Percentiles rank a stretch among this genome's conserved stretches.
These are phyloP conservation scores for Pugionium dolabratum DNA, from an alignment of 345 rosid species.

Conservation along the genomic window DNA sequence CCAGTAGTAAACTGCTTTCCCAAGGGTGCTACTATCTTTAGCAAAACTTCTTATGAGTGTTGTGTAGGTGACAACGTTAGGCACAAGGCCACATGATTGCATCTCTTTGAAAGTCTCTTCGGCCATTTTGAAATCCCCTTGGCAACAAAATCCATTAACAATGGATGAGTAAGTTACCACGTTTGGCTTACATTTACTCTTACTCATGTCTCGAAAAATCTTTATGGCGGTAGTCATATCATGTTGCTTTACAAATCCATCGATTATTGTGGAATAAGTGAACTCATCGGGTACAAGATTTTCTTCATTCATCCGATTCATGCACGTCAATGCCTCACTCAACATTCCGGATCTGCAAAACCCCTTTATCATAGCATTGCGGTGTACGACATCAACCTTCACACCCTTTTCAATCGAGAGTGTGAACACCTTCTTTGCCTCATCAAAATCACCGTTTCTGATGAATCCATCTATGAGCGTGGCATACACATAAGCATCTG, in stretches of 20 bases:
- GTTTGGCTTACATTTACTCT: constrained; percentile 67
- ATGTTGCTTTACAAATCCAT: constrained; percentile 77
- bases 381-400: constrained; percentile 63
- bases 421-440: constrained; percentile 60
- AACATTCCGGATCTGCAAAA: constrained; percentile 77
- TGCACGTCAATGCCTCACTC: constrained; percentile 56
- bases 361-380: constrained; percentile 86
- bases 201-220: constrained; percentile 61
- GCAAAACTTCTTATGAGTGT: constrained; percentile 62
- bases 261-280: constrained; percentile 78
- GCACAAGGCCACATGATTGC: constrained; percentile 56
- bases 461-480: constrained; percentile 76
- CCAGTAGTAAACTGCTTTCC: constrained; percentile 64
- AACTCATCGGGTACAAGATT: constrained; percentile 62
- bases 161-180: constrained; percentile 76
- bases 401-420: constrained; percentile 55
- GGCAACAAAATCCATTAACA: constrained; percentile 67
- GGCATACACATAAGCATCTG: constrained; percentile 68
- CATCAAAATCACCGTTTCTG: constrained; percentile 60
- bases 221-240: constrained; percentile 57
- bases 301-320: constrained; percentile 55
- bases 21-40: constrained; percentile 61
- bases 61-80: constrained; percentile 82
- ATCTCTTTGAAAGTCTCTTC: constrained; percentile 63
- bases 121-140: constrained; percentile 56